Evolutionary conservation across 805 yeast species (phyloP).

Genomic region (Sugiyamaella floridensis): DNA sequence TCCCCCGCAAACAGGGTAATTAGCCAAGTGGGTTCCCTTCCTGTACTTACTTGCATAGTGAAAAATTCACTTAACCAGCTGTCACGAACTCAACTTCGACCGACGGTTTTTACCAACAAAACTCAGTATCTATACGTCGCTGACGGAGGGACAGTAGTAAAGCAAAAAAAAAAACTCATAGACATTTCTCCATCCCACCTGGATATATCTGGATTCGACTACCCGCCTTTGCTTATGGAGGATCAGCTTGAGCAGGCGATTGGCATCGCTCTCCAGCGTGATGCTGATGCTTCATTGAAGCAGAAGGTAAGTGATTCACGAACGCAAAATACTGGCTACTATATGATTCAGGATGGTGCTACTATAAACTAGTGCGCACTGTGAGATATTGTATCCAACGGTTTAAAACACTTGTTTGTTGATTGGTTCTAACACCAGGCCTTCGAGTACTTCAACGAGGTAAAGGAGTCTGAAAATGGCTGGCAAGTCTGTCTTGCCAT

Average conservation of each 20-base stretch:
- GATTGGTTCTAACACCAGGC: slow-evolving; percentile 30
- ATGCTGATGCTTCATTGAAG: slow-evolving; percentile 54
- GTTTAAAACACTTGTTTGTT: not conserved
- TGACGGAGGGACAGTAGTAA: not conserved
- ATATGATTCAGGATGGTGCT: not conserved
- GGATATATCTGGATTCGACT: not conserved
- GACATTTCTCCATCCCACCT: not conserved
- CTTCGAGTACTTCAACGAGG: slow-evolving; percentile 37
- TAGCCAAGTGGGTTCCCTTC: not conserved
- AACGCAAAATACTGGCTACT: not conserved
- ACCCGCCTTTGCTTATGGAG: slow-evolving; percentile 24
- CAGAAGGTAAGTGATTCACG: slow-evolving; percentile 40
- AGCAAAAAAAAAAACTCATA: no score
- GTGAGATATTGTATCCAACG: not conserved
- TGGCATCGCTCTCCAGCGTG: slow-evolving; percentile 67
- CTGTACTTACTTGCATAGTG: not conserved
- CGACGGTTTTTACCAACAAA: not conserved
- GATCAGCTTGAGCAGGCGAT: slow-evolving; percentile 84
- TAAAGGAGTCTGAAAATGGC: slow-evolving; percentile 40
- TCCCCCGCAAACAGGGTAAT: not conserved
- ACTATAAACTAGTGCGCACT: not conserved
- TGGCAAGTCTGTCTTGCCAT: slow-evolving; percentile 42
- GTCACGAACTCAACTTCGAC: not conserved
- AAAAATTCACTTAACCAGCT: not conserved
- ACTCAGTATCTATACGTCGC: not conserved